phyloP scores from a whole-genome alignment of 768 basidiomycete genomes.

The Rhodotorula sphaerocarpa region DNA sequence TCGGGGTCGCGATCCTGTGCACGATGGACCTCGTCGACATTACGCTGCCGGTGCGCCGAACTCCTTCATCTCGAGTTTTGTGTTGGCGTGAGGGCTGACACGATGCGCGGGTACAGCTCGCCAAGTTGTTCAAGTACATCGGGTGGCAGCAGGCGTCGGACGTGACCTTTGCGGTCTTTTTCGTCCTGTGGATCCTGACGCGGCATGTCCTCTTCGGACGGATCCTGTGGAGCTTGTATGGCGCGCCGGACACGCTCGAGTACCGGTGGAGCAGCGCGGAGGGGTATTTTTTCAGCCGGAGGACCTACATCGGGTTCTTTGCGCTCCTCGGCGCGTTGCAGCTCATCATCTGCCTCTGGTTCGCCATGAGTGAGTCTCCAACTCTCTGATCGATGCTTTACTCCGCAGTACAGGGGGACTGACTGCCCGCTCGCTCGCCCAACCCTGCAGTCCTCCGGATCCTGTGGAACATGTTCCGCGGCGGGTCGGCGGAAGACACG shows the following conservation, averaged over 20 bases:
- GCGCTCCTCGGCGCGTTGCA: constrained; percentile 42
- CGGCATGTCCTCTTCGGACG: constrained; percentile 73
- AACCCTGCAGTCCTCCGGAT: constrained; percentile 53
- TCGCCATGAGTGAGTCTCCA: constrained; percentile 22
- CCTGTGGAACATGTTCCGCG: constrained; percentile 69
- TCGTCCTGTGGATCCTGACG: constrained; percentile 82
- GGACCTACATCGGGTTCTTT: constrained; percentile 51
- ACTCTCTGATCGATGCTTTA: neutral
- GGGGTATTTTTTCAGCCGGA: constrained; percentile 54
- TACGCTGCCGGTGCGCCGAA: constrained; percentile 76
- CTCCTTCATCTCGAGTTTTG: neutral
- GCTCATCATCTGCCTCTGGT: constrained; percentile 37
- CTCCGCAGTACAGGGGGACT: neutral
- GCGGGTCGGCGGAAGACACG: constrained; percentile 68
- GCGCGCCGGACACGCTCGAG: constrained; percentile 49
- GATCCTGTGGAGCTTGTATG: constrained; percentile 58
- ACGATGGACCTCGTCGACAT: constrained; percentile 87
- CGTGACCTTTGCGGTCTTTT: constrained; percentile 65
- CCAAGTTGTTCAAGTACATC: constrained; percentile 92
- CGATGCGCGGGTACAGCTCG: constrained; percentile 51
- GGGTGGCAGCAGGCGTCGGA: constrained; percentile 60
- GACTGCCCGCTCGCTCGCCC: neutral
- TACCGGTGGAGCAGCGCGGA: constrained; percentile 56
- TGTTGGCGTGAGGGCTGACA: neutral
- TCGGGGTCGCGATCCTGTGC: constrained; percentile 80